Percentiles rank a stretch among this genome's conserved stretches.
Evolutionary conservation across 1,139 yeast genomes (phyloP).

Genomic region (Yamadazyma pseudoaaseri): DNA sequence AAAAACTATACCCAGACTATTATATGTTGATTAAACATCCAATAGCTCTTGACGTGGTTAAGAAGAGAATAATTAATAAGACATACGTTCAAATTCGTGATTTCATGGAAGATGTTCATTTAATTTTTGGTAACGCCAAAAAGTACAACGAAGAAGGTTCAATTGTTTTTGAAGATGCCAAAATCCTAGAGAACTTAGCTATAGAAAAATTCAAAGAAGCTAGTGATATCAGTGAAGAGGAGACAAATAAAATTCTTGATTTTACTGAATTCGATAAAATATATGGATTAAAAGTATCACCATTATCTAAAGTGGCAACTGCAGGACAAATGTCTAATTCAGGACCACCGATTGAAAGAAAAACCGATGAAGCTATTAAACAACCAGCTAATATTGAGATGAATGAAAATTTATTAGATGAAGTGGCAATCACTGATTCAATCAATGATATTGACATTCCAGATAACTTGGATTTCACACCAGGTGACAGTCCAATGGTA

Average conservation of each 20-base stretch:
- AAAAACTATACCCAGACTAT: constrained; percentile 80
- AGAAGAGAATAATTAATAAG: constrained; percentile 54
- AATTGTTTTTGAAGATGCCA: constrained; percentile 75
- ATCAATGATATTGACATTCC: constrained; percentile 1
- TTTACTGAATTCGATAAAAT: constrained; percentile 50
- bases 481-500: constrained; percentile 4
- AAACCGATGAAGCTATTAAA: constrained; percentile 2
- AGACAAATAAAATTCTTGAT: constrained; percentile 35
- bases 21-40: constrained; percentile 77
- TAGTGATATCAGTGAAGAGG: constrained; percentile 21
- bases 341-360: background rate
- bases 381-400: constrained; percentile 3
- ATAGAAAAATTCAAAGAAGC: constrained; percentile 31
- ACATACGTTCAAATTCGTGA: constrained; percentile 58
- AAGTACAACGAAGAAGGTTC: constrained; percentile 92
- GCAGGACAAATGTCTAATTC: background rate
- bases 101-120: constrained; percentile 67
- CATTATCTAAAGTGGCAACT: constrained; percentile 3
- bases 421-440: background rate
- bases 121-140: constrained; percentile 81
- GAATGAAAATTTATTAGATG: constrained; percentile 2
- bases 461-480: constrained; percentile 2
- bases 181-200: constrained; percentile 55
- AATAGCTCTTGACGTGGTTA: constrained; percentile 71
- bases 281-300: constrained; percentile 41